phyloP scores from a whole-genome alignment of 257 asterid species.

The Solanum rostratum region DNA sequence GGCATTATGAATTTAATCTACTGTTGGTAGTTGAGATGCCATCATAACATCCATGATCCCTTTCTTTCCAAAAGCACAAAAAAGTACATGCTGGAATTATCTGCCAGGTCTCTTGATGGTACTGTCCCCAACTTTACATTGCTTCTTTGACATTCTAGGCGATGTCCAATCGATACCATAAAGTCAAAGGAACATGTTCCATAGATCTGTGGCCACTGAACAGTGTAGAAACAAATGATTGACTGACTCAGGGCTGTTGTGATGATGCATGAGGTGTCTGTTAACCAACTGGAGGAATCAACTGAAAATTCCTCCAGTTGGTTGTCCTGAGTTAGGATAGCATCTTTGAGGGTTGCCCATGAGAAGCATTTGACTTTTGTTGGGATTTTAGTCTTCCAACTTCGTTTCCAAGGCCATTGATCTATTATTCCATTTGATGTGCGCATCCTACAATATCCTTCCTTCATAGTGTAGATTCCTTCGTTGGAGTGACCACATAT shows the following conservation, averaged over 20 bases:
- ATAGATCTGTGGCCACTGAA: background rate
- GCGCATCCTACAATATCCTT: background rate
- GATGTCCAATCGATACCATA: too few species aligned
- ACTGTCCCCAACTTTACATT: background rate
- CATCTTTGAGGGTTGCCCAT: background rate
- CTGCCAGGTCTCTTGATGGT: background rate
- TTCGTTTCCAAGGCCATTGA: background rate
- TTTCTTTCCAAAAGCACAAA: background rate
- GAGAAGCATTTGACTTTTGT: background rate
- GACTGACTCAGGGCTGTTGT: background rate
- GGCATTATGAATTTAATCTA: background rate
- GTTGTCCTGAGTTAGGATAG: background rate
- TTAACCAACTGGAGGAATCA: background rate
- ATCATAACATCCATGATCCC: background rate
- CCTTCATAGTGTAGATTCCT: background rate
- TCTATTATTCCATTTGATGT: background rate
- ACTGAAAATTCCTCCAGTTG: background rate
- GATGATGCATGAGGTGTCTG: background rate
- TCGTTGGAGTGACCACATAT: background rate
- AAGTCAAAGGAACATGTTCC: background rate
- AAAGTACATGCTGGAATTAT: background rate
- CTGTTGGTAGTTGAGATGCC: background rate
- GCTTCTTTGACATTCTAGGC: too few species aligned
- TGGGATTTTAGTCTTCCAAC: background rate
- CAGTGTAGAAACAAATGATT: background rate